phyloP scores from a whole-genome alignment of 1,284 basidiomycete species.

The Fomitopsis pinicola region DNA sequence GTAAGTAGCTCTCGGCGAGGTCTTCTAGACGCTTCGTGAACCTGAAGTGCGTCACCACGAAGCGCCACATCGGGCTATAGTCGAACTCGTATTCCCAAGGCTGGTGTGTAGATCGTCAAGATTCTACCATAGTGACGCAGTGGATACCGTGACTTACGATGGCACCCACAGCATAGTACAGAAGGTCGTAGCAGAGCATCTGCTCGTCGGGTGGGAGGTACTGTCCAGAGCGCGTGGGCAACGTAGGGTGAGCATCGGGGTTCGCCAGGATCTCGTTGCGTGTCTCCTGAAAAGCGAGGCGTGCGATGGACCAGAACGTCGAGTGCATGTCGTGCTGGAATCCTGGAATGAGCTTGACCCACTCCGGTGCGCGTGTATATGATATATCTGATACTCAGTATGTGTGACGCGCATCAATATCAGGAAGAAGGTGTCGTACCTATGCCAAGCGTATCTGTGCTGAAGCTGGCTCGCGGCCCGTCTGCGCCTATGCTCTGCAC shows the following conservation, averaged over 20 bases:
- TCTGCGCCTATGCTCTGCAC: slow-evolving; percentile 35
- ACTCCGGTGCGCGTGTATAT: slow-evolving; percentile 39
- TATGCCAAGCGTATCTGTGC: slow-evolving; percentile 40
- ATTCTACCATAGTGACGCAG: slow-evolving; percentile 2
- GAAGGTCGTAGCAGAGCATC: slow-evolving; percentile 46
- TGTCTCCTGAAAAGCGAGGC: slow-evolving; percentile 34
- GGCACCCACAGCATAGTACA: slow-evolving; percentile 36
- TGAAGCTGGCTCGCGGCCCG: slow-evolving; percentile 41
- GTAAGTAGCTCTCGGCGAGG: slow-evolving; percentile 25
- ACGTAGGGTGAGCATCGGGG: slow-evolving; percentile 22
- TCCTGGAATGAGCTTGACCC: slow-evolving; percentile 33
- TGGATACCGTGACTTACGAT: not conserved
- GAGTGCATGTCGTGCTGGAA: slow-evolving; percentile 34
- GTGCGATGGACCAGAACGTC: slow-evolving; percentile 37
- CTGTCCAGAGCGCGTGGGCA: slow-evolving; percentile 24
- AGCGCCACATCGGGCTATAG: slow-evolving; percentile 39
- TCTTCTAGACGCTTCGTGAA: slow-evolving; percentile 29
- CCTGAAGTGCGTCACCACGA: slow-evolving; percentile 38
- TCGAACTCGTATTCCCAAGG: slow-evolving; percentile 26
- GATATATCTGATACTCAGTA: slow-evolving; percentile 33
- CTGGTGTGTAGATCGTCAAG: slow-evolving; percentile 33
- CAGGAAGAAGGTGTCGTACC: slow-evolving; percentile 31
- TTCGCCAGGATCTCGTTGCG: slow-evolving; percentile 20
- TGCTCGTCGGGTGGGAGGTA: slow-evolving; percentile 43
- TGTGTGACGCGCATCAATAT: not conserved